Evolutionary conservation across 257 asterid genomes (phyloP), one percentile per base, ranked within the genome.

Genomic region (Capsicum pubescens): DNA sequence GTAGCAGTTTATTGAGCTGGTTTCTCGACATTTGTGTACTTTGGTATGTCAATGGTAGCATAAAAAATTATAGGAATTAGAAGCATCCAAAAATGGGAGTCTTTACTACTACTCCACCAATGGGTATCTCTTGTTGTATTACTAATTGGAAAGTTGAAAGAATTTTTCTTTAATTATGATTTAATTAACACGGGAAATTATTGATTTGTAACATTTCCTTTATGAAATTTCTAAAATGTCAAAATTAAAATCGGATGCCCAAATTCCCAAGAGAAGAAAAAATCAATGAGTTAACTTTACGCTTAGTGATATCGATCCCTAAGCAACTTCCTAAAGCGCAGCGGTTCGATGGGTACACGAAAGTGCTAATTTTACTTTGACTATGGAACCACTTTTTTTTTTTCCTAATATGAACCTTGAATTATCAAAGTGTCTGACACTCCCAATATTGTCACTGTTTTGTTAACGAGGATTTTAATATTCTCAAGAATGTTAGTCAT

Each of bases 41-140:
- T 59, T 66, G 17, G 61, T 63, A 57, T 55, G 88, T 86, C 84
- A 84, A 83, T 63, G 83, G 63, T 79, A 67, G 86, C 70, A 84
- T 86, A 85, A 84, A 35, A 74, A 71, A 59, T 81, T 87, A 81
- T 79, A 54, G 87, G 91, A 89, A 64, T 87, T 83, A 88, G 90
- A 87, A 84, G 86, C 87, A 87, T 87, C 93, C 74, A 70, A 88
- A 44, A 82, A 68, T 12, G 14, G 44, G 13, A 39, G 44, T 39
- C 44, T 39, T 39, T 39, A 39, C 44, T 4, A 39, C 44, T 39
- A 0, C 44, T 39, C 44, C 44, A 39, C 2, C 44, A 39, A 68
- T 21, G 14, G 14, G 13, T 76, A 76, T 26, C 32, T 26, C 32
- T 26, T 52, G 44, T 4, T 39, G 44, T 7, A 74, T 13, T 52